phyloP scores from a whole-genome alignment of 108 stramenopile genomes.

The Cylindrotheca fusiformis region DNA sequence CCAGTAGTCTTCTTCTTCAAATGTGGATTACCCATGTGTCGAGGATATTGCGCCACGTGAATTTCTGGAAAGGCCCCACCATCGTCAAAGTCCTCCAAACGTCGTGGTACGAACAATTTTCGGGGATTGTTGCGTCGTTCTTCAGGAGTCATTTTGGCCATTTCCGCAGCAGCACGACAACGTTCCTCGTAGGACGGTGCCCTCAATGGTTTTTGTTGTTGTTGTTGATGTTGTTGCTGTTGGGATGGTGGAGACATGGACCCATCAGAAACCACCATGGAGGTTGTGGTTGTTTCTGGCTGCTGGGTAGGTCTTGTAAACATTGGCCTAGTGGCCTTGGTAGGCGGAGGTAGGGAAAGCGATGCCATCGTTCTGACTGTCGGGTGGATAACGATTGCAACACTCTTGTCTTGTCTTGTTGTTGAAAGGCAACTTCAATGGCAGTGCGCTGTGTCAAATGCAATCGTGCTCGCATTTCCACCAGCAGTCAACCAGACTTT shows the following conservation, averaged over 20 bases:
- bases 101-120: slow-evolving; percentile 90
- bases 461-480: no score
- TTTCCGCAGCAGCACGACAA: slow-evolving; percentile 59
- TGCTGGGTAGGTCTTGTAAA: neutral
- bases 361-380: slow-evolving; percentile 40
- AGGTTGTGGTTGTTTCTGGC: neutral
- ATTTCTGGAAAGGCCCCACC: slow-evolving; percentile 99
- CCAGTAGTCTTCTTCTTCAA: slow-evolving; percentile 26
- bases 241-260: neutral
- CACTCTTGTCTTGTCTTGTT: no score
- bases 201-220: neutral
- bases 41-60: slow-evolving; percentile 97
- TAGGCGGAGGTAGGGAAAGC: slow-evolving; percentile 34
- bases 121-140: slow-evolving; percentile 49
- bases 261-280: neutral
- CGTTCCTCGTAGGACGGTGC: slow-evolving; percentile 76
- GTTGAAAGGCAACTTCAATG: no score
- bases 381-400: no score
- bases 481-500: no score
- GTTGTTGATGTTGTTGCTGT: neutral
- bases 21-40: slow-evolving; percentile 96
- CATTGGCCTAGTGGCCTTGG: slow-evolving; percentile 11
- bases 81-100: slow-evolving; percentile 91
- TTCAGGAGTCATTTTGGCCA: slow-evolving; percentile 57
- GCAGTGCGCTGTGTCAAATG: no score